Evolutionary conservation across 306 rosid species (phyloP), one percentile per base, ranked within the genome.

Genomic region (Trifolium subterraneum): DNA sequence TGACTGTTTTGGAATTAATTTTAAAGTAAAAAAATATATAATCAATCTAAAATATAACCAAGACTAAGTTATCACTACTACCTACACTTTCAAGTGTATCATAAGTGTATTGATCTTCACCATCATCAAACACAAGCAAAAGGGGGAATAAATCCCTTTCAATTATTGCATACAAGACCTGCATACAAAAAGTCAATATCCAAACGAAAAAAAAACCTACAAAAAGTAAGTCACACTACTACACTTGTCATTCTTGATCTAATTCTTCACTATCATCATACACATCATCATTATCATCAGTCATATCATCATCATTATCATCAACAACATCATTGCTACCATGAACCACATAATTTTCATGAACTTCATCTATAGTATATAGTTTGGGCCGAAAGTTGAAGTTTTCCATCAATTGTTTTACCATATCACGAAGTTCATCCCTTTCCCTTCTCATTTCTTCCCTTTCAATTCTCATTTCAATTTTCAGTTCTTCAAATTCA

Each of bases 321-420:
- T 10, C 6, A 5, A 1, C 4, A 0, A 10, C 47, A 10, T 0
- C 14, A 10, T 0, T 3, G 3, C 3, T 12, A 2, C 0, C 14
- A 3, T 3, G 4, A 10, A 0, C 47, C 5, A 10, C 47, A 41
- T 41, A 4, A 10, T 41, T 5, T 10, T 41, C 5, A 41, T 41
- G 47, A 41, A 41, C 47, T 11, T 12, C 14, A 12, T 41, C 47
- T 41, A 14, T 41, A 11, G 14, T 41, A 41, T 41, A 10, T 41
- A 14, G 4, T 14, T 10, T 41, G 14, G 4, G 47, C 13, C 4
- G 15, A 47, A 47, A 14, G 18, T 47, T 47, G 6, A n/a, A n/a
- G n/a, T n/a, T n/a, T n/a, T n/a, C n/a, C n/a, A n/a, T n/a, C n/a
- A n/a, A n/a, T n/a, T n/a, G 18, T 47, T 15, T 15, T 47, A 47